Base-by-base conservation (phyloP, 768 basidiomycete species). In the Scleroderma bovista region DNA sequence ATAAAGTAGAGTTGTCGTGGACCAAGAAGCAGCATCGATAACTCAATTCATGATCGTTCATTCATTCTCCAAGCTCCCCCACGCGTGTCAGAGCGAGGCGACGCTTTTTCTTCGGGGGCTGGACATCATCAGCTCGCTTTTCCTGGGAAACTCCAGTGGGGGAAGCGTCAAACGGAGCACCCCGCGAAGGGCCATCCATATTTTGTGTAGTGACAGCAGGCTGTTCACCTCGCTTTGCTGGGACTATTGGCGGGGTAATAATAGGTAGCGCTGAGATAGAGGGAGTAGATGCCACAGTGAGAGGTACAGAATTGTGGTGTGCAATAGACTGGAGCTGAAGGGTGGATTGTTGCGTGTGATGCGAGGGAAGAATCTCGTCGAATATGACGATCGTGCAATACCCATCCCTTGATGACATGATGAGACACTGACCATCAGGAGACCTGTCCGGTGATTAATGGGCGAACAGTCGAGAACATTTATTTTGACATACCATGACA, bases 341-440 rank as follows among this genome's bases (percentile, higher is more conserved):
- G 5, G 88, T 81, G 51, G 90, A 88, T 63, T 94, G 94, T 61
- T 97, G 94, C 1, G 85, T 93, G 55, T 90, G 86, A 64, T 95
- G 81, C 4, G 86, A 77, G 0, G 91, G 81, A 2, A 97, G 78
- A 50, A 95, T 86, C 68, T 98, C 95, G 69, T 97, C 94, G 64
- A 99, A 97, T 19, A 90, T 78, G 57, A 96, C 77, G 50, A 97
- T 78, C 1, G 95, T 96, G 72, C 96, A 98, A 68, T 98, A 99
- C 0, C 96, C 96, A 63, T 99, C 96, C 23, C 93, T 83, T 1
- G 93, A 90, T 1, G 93, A 87, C 23, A 97, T 80, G 44, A 98
- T 80, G 16, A 99, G 77, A 37, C 88, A 82, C 66, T 96, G 92
- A 3, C 96, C 96, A 59, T 98, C 96, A 1, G 93, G 83, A 1